phyloP scores from a whole-genome alignment of 768 basidiomycete species.

The Pleurotus tuoliensis region DNA sequence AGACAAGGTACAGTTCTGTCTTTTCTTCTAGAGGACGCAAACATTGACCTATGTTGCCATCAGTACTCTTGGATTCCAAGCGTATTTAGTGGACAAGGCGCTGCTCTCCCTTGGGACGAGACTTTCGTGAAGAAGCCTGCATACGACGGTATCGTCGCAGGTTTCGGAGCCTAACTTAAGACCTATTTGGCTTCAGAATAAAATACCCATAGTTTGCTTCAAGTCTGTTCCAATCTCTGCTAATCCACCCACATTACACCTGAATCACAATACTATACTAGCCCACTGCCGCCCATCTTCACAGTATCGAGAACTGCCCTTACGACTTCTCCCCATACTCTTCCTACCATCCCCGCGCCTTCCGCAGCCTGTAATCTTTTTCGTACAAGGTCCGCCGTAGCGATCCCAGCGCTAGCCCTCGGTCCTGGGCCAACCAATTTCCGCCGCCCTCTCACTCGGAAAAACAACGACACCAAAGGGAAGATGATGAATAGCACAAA shows the following conservation, averaged over 20 bases:
- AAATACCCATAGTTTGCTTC: no score
- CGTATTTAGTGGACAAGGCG: constrained; percentile 33
- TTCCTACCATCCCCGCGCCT: constrained; percentile 29
- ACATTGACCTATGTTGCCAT: neutral
- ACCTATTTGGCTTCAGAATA: no score
- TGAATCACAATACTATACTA: constrained; percentile 39
- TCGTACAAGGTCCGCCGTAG: constrained; percentile 56
- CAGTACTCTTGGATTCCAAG: constrained; percentile 39
- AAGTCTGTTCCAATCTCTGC: no score
- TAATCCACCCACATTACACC: no score
- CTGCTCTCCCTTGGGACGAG: constrained; percentile 34
- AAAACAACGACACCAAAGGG: constrained; percentile 41
- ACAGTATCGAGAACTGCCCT: constrained; percentile 62
- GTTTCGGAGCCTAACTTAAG: constrained; percentile 7
- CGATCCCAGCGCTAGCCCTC: constrained; percentile 13
- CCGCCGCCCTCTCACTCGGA: constrained; percentile 42
- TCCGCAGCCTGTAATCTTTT: constrained; percentile 42
- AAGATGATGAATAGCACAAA: constrained; percentile 42
- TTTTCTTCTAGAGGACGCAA: neutral
- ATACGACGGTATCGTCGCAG: constrained; percentile 32
- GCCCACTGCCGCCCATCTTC: constrained; percentile 72
- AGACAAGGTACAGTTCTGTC: constrained; percentile 27
- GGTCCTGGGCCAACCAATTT: constrained; percentile 12
- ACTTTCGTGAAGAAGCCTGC: constrained; percentile 33
- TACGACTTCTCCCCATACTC: constrained; percentile 48